Evolutionary conservation across 1,284 basidiomycete genomes (phyloP).

Genomic region (Austroboletus niveus): DNA sequence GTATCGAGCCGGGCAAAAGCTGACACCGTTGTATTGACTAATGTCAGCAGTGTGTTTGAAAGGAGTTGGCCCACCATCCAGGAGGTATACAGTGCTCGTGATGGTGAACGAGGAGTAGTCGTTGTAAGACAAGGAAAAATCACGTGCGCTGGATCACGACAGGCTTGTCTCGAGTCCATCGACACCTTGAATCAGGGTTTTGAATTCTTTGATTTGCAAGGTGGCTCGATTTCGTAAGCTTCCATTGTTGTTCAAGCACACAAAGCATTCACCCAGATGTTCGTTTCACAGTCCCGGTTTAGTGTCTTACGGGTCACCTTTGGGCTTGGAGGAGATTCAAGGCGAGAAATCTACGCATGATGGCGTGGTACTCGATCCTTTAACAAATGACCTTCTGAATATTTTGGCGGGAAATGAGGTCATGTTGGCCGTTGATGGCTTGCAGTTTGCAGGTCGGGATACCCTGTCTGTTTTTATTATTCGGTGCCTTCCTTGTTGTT

Average conservation of each 20-base stretch:
- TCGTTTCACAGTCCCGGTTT: conserved; percentile 48
- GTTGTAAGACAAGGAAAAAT: conserved; percentile 43
- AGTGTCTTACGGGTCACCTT: conserved; percentile 55
- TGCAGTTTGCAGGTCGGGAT: conserved; percentile 69
- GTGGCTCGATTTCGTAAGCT: conserved; percentile 48
- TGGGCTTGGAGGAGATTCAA: conserved; percentile 62
- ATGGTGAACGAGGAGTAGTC: conserved; percentile 33
- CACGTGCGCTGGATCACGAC: conserved; percentile 36
- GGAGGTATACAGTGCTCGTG: conserved; percentile 19
- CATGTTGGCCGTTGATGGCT: conserved; percentile 70
- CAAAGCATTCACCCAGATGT: neutral
- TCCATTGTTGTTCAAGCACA: neutral
- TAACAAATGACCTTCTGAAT: conserved; percentile 41
- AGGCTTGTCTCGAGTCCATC: conserved; percentile 15
- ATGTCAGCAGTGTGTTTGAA: conserved; percentile 50
- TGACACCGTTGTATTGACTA: conserved; percentile 54
- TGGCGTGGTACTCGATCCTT: conserved; percentile 54
- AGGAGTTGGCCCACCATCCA: conserved; percentile 29
- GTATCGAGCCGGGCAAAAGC: conserved; percentile 35
- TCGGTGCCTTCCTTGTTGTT: neutral
- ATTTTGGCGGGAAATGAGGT: conserved; percentile 53
- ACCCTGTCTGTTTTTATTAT: conserved; percentile 50
- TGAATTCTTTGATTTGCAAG: conserved; percentile 25
- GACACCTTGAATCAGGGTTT: conserved; percentile 8
- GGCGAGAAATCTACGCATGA: conserved; percentile 69